A percentile compares a stretch with the other conserved stretches of the same genome.
phyloP scores from a whole-genome alignment of 2,329 filamentous ascomycete genomes.

The Diaporthe velutina region DNA sequence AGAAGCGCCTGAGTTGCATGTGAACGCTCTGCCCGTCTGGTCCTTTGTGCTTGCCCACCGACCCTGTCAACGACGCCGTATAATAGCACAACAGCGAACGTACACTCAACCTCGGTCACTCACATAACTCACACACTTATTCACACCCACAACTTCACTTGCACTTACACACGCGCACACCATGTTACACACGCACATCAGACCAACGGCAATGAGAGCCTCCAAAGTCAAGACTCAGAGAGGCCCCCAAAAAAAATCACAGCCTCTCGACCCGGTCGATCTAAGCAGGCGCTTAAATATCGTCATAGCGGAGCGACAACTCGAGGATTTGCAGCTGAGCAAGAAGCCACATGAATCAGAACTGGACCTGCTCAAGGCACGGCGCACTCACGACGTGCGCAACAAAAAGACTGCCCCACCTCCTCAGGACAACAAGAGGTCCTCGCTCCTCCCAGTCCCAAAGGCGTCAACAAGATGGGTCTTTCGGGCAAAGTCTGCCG shows the following conservation, averaged over 20 bases:
- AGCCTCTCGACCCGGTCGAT: conserved; percentile 19
- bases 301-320: conserved; percentile 18
- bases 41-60: conserved; percentile 19
- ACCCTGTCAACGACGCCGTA: conserved; percentile 5
- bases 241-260: neutral
- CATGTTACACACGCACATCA: conserved; percentile 12
- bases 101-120: neutral
- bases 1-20: neutral
- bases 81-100: conserved; percentile 9
- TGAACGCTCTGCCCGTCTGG: conserved; percentile 1
- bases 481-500: conserved; percentile 5
- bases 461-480: conserved; percentile 14
- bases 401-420: neutral
- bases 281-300: conserved; percentile 28
- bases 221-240: neutral
- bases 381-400: conserved; percentile 12
- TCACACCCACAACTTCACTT: neutral
- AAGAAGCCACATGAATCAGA: neutral
- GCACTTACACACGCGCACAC: neutral
- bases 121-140: neutral
- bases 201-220: conserved; percentile 6
- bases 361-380: neutral
- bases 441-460: neutral
- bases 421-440: neutral
- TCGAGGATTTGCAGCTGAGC: conserved; percentile 2